Percentiles rank a stretch among this genome's conserved stretches.
Evolutionary conservation across 192 early-diverging fungal species (phyloP).

Genomic region (Allomyces arbusculus): DNA sequence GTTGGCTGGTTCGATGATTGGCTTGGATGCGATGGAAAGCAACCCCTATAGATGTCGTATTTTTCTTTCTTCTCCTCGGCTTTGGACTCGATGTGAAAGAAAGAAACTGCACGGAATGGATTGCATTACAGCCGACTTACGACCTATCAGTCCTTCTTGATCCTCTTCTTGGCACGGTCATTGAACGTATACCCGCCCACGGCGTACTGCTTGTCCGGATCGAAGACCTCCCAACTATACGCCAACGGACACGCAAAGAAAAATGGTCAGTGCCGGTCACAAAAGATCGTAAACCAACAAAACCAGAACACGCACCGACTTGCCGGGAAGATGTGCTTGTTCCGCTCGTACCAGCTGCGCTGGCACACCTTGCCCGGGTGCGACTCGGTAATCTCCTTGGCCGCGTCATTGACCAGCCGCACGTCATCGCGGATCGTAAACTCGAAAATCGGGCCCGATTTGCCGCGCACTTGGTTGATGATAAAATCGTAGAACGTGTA

Average conservation of each 20-base stretch:
- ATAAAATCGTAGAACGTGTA: constrained; percentile 90
- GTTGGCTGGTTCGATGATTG: no score
- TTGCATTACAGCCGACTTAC: neutral
- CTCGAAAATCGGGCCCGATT: constrained; percentile 79
- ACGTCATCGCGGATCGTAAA: constrained; percentile 92
- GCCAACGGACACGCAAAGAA: no score
- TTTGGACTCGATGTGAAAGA: neutral
- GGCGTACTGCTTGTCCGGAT: constrained; percentile 46
- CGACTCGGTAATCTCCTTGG: constrained; percentile 54
- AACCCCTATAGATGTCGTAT: no score
- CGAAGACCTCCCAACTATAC: constrained; percentile 78
- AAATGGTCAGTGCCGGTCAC: no score
- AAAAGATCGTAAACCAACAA: no score
- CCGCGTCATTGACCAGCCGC: constrained; percentile 58
- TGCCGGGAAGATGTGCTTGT: constrained; percentile 92
- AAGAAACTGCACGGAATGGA: neutral
- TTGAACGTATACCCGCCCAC: constrained; percentile 45
- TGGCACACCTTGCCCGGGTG: constrained; percentile 90
- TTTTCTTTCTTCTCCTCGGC: no score
- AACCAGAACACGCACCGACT: no score
- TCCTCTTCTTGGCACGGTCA: constrained; percentile 21
- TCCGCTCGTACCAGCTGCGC: constrained; percentile 70
- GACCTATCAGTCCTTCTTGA: no score
- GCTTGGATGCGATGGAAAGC: no score
- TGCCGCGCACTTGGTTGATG: constrained; percentile 82